A percentile compares a stretch with the other conserved stretches of the same genome.
Evolutionary conservation across 2,329 filamentous ascomycete genomes (phyloP).

Genomic region (Nothomitra cinnamomea): DNA sequence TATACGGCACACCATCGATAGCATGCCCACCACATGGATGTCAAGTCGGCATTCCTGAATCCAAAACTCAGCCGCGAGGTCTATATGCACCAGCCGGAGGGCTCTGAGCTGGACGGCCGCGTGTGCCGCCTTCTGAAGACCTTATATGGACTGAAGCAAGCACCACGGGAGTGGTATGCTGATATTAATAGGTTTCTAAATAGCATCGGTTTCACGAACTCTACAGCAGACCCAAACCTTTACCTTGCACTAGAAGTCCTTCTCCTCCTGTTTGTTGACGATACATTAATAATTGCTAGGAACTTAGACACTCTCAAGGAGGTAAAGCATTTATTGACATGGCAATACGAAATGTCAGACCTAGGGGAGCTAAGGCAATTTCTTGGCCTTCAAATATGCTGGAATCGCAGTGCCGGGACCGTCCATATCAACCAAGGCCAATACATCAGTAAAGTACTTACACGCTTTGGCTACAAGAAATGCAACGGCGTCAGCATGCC

Average conservation of each 20-base stretch:
- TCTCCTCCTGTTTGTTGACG: neutral
- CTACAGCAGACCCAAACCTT: neutral
- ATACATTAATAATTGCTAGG: neutral
- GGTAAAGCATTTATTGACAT: neutral
- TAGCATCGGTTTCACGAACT: too few relatives aligned
- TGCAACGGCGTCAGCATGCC: neutral
- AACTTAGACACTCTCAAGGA: neutral
- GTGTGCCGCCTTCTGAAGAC: neutral
- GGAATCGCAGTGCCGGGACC: neutral
- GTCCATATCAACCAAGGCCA: neutral
- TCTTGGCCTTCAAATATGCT: neutral
- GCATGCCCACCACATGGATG: too few relatives aligned
- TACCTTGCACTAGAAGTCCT: neutral
- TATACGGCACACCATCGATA: too few relatives aligned
- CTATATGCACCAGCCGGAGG: slow-evolving; percentile 5
- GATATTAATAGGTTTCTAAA: too few relatives aligned
- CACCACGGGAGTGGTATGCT: too few relatives aligned
- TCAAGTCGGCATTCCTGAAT: slow-evolving; percentile 9
- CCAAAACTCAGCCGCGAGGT: slow-evolving; percentile 7
- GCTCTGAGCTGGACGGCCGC: neutral
- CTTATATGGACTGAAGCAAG: too few relatives aligned
- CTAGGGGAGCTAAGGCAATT: too few relatives aligned
- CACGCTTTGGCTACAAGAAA: neutral
- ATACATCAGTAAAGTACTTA: neutral
- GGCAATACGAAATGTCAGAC: neutral